phyloP scores from a whole-genome alignment of 306 rosid genomes.

The Ceratonia siliqua region DNA sequence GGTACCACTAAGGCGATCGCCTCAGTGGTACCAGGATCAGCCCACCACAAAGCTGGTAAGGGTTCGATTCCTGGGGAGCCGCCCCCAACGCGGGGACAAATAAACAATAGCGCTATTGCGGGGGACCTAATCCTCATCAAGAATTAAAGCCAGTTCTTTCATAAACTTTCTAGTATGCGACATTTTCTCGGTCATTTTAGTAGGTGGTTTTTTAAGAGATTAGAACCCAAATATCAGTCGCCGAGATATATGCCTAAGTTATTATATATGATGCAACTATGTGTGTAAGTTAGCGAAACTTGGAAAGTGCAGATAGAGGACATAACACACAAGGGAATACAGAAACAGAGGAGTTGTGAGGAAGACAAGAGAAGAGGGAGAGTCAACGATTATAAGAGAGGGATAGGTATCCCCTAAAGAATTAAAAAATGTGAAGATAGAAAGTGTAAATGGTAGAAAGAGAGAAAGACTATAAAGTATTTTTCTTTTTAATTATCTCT shows the following conservation, averaged over 20 bases:
- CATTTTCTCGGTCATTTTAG: slow-evolving; percentile 22
- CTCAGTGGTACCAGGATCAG: too few species aligned
- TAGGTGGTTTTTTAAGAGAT: neutral
- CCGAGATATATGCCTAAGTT: neutral
- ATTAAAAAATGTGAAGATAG: slow-evolving; percentile 9
- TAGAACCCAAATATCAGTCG: neutral
- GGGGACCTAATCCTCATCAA: neutral
- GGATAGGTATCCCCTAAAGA: slow-evolving; percentile 1
- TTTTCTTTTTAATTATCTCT: neutral
- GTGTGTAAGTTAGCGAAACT: neutral
- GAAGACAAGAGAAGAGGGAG: slow-evolving; percentile 6
- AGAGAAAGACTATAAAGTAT: neutral
- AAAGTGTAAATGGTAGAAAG: neutral
- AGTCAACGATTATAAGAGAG: neutral
- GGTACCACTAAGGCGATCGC: too few species aligned
- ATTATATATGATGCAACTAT: neutral
- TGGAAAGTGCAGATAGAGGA: neutral
- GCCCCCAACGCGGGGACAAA: too few species aligned
- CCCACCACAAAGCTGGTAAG: too few species aligned
- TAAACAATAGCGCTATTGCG: slow-evolving; percentile 27
- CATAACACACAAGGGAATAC: neutral
- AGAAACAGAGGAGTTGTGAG: slow-evolving; percentile 2
- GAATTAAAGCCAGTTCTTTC: slow-evolving; percentile 57
- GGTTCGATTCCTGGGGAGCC: too few species aligned
- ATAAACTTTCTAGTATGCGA: slow-evolving; percentile 49